These are phyloP conservation scores for Turnera subulata DNA, from an alignment of 345 rosid species.

Conservation along the genomic window DNA sequence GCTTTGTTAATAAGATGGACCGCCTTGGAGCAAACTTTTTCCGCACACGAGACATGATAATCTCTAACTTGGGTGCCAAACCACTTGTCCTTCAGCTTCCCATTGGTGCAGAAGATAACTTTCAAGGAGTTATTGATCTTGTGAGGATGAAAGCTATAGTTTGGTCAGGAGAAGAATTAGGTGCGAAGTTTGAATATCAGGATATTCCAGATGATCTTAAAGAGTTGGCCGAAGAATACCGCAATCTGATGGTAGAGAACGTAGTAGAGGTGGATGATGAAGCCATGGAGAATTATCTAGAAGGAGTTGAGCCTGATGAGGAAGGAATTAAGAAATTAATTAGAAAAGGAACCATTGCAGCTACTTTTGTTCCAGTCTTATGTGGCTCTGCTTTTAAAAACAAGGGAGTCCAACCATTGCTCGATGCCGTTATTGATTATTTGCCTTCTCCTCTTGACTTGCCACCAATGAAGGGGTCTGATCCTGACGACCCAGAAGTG, in stretches of 20 bases:
- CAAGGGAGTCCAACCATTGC: conserved; percentile 93
- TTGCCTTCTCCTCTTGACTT: conserved; percentile 84
- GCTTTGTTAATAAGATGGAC: conserved; percentile 96
- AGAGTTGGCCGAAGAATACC: conserved; percentile 73
- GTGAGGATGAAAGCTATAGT: conserved; percentile 81
- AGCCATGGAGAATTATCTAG: conserved; percentile 88
- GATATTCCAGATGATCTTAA: conserved; percentile 83
- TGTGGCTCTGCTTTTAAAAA: conserved; percentile 96
- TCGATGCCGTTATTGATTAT: conserved; percentile 91
- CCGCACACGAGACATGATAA: conserved; percentile 90
- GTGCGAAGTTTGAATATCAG: conserved; percentile 74
- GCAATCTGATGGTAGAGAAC: conserved; percentile 58
- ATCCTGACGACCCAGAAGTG: conserved; percentile 81
- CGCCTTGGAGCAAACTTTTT: conserved; percentile 95
- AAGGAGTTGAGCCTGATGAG: conserved; percentile 93
- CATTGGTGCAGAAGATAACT: conserved; percentile 78
- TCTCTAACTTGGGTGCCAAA: conserved; percentile 90
- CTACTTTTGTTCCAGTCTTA: conserved; percentile 75
- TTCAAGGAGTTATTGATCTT: conserved; percentile 79
- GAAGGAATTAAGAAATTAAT: conserved; percentile 66
- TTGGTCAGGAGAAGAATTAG: conserved; percentile 97
- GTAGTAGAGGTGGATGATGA: conserved; percentile 81
- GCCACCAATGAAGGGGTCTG: conserved; percentile 86
- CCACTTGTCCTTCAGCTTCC: conserved; percentile 89
- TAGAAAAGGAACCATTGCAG: conserved; percentile 69